Evolutionary conservation across 2,329 filamentous ascomycete species (phyloP).

Genomic region (Aureobasidium sp.): DNA sequence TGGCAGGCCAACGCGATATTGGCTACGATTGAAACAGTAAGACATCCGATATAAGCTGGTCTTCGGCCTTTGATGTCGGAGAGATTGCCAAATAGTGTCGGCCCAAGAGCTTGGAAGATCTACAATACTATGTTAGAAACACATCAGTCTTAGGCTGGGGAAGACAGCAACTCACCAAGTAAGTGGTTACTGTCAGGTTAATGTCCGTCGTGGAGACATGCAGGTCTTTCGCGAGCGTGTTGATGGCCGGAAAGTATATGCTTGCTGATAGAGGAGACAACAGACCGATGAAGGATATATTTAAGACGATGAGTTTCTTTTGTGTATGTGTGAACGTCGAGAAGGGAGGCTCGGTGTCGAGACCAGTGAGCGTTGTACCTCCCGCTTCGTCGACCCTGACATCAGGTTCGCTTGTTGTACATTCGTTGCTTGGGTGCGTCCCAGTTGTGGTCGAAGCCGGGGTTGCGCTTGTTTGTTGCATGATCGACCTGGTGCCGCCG

Average conservation of each 20-base stretch:
- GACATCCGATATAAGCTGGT: background rate
- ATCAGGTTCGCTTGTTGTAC: no score
- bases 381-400: no score
- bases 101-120: background rate
- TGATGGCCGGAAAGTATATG: background rate
- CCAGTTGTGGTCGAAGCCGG: no score
- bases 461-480: no score
- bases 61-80: background rate
- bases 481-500: no score
- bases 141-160: no score
- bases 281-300: background rate
- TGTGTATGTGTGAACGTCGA: no score
- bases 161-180: no score
- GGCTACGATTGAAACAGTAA: background rate
- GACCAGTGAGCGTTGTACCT: no score
- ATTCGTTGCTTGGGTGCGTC: no score
- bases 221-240: background rate
- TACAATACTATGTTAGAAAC: no score
- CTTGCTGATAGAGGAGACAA: background rate
- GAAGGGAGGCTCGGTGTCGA: no score
- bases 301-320: background rate
- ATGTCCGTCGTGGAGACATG: background rate
- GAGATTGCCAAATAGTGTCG: background rate
- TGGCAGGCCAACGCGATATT: constrained; percentile 43
- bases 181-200: background rate